These are phyloP conservation scores for Podaxis pistillaris DNA, from an alignment of 768 basidiomycete genomes.

Conservation along the genomic window DNA sequence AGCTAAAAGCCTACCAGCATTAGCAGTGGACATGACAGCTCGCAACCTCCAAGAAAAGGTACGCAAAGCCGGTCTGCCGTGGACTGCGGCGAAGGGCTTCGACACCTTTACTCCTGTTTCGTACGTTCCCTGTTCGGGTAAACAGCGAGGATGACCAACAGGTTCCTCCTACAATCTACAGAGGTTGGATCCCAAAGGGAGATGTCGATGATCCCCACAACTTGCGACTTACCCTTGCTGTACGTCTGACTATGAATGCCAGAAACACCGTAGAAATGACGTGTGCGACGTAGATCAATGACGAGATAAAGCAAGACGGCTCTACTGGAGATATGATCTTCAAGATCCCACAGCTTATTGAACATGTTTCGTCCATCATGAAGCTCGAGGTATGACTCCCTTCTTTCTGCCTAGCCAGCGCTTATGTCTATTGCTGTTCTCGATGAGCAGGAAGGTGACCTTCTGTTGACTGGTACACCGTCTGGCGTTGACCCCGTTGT, in stretches of 20 bases:
- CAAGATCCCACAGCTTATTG: constrained; percentile 81
- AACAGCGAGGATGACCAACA: not conserved
- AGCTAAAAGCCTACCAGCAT: constrained; percentile 46
- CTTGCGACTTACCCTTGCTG: constrained; percentile 76
- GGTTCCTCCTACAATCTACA: constrained; percentile 23
- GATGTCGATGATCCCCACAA: constrained; percentile 69
- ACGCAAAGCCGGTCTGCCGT: constrained; percentile 93
- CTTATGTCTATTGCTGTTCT: not conserved
- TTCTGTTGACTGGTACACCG: constrained; percentile 92
- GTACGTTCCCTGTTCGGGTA: constrained; percentile 36
- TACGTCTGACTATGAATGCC: constrained; percentile 21
- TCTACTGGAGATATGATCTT: constrained; percentile 91
- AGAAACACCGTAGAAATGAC: not conserved
- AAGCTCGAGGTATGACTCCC: constrained; percentile 73
- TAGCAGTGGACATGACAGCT: constrained; percentile 96
- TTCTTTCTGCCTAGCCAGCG: not conserved
- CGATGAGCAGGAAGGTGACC: constrained; percentile 72
- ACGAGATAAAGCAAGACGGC: constrained; percentile 78
- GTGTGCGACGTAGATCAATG: constrained; percentile 68
- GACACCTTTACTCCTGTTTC: constrained; percentile 95
- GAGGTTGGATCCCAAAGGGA: constrained; percentile 79
- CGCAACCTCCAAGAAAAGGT: constrained; percentile 93
- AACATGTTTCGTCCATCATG: constrained; percentile 95
- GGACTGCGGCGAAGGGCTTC: constrained; percentile 96
- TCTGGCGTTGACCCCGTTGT: constrained; percentile 80